Conservation (phyloP, 805 yeast genomes). For the Candida hispaniensis region DNA sequence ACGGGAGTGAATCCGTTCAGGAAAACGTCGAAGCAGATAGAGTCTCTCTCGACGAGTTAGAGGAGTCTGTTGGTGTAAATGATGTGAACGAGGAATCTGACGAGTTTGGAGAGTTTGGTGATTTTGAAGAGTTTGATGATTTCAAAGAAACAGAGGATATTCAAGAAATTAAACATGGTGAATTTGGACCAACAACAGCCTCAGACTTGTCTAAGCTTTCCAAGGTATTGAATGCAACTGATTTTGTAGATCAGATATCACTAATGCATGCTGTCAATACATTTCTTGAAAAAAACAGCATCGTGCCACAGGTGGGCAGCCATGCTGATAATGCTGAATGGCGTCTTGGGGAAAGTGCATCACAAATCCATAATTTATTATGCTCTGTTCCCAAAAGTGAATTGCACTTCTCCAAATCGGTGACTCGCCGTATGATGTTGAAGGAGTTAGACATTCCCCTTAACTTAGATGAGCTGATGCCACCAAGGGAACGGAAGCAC, state of each 20-base stretch:
- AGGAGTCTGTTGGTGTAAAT: neutral
- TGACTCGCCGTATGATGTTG: conserved; percentile 52
- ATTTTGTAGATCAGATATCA: conserved; percentile 1
- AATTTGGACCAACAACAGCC: neutral
- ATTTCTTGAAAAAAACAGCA: conserved; percentile 4
- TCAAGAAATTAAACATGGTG: too few relatives aligned
- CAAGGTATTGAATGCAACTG: neutral
- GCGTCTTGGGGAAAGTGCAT: conserved; percentile 4
- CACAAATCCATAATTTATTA: conserved; percentile 7
- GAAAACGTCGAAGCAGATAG: too few relatives aligned
- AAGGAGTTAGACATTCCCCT: conserved; percentile 63
- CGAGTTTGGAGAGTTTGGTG: conserved; percentile 29
- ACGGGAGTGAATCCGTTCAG: too few relatives aligned
- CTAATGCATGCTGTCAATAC: conserved; percentile 4
- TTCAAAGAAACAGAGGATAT: too few relatives aligned
- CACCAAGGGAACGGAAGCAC: conserved; percentile 21
- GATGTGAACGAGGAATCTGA: conserved; percentile 17
- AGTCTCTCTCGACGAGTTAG: too few relatives aligned
- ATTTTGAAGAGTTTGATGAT: conserved; percentile 29
- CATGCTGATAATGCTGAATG: too few relatives aligned
- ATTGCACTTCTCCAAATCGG: conserved; percentile 32
- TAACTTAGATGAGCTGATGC: conserved; percentile 48
- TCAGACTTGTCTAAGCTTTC: too few relatives aligned
- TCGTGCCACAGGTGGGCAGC: too few relatives aligned
- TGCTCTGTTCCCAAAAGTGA: conserved; percentile 11